Conservation (phyloP, 768 basidiomycete species). For the Russula olivacea region DNA sequence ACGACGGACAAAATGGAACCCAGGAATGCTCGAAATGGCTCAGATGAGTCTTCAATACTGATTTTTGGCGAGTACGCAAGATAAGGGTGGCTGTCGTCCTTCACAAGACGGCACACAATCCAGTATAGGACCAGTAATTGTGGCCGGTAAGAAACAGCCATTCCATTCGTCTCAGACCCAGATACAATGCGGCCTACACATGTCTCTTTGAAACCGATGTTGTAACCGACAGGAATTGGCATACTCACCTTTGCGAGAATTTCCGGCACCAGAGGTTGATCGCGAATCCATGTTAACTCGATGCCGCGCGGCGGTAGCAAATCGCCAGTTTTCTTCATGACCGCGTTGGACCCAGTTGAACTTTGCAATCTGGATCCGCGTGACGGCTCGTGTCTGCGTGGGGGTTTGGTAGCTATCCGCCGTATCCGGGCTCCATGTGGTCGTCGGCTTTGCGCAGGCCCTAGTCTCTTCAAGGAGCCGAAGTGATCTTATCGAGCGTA, state of each 20-base stretch:
- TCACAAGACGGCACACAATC: not conserved
- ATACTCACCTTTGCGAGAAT: not conserved
- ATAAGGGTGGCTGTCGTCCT: not conserved
- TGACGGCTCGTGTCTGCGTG: no score
- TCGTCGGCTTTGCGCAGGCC: no score
- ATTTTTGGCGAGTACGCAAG: not conserved
- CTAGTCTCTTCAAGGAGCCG: no score
- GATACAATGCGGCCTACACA: not conserved
- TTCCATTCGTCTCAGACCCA: not conserved
- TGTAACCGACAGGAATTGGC: no score
- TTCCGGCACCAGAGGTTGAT: not conserved
- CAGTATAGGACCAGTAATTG: no score
- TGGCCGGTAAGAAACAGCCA: not conserved
- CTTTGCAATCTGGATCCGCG: no score
- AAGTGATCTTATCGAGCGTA: no score
- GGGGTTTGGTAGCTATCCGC: no score
- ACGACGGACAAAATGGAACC: not conserved
- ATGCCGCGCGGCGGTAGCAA: not conserved
- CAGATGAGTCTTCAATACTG: not conserved
- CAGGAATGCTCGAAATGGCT: not conserved
- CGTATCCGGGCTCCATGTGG: no score
- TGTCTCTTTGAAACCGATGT: not conserved
- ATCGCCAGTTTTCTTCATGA: no score
- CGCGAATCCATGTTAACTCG: not conserved
- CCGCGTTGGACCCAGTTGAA: no score